Percentiles rank a stretch among this genome's conserved stretches.
phyloP scores from a whole-genome alignment of 352 stramenopile genomes.

The Nannochloropsis limnetica region DNA sequence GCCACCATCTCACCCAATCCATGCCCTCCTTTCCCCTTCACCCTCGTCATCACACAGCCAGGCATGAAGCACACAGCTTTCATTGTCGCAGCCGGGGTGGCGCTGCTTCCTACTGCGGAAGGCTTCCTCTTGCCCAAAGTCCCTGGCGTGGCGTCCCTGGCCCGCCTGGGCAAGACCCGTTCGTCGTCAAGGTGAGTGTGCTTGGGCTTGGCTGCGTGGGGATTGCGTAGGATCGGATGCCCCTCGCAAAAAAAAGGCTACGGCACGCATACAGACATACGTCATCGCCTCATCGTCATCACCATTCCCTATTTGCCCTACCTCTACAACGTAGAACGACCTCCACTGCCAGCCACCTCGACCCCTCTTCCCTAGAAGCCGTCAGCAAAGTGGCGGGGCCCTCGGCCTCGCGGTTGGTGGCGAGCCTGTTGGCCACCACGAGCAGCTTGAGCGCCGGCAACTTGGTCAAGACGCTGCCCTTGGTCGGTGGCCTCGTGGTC shows the following conservation, averaged over 20 bases:
- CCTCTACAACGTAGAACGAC: not conserved
- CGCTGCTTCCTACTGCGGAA: not conserved
- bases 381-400: not conserved
- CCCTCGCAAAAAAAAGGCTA: not conserved
- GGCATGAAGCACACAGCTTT: not conserved
- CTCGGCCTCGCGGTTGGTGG: not conserved
- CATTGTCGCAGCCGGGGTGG: not conserved
- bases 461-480: conserved; percentile 3
- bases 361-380: not conserved
- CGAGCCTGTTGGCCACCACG: not conserved
- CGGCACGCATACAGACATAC: not conserved
- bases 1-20: too few species aligned
- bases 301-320: not conserved
- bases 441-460: not conserved
- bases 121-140: not conserved
- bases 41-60: too few species aligned
- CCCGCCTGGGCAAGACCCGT: not conserved
- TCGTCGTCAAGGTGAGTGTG: not conserved
- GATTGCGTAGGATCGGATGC: not conserved
- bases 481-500: not conserved
- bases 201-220: not conserved
- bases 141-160: not conserved
- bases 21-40: not conserved
- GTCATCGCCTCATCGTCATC: not conserved
- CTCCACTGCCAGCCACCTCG: not conserved